Conservation (phyloP, 306 rosid species). For the Cicer pinnatifidum region DNA sequence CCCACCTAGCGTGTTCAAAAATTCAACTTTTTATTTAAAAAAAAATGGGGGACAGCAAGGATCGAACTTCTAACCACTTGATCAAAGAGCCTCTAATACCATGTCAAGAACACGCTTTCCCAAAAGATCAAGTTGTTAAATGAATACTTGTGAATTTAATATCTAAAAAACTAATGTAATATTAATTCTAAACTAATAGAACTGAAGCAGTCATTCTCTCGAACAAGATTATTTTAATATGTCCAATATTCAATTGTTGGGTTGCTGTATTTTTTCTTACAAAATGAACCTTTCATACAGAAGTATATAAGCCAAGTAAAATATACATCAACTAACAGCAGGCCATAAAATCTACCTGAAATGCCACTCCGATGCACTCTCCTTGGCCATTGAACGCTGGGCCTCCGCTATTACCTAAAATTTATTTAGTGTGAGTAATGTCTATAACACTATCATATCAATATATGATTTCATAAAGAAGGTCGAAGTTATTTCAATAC, state of each 20-base stretch:
- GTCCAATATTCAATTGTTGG: conserved; percentile 30
- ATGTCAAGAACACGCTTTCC: background rate
- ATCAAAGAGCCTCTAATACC: background rate
- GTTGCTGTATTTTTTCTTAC: background rate
- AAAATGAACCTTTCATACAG: background rate
- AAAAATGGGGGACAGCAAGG: background rate
- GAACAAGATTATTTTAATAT: conserved; percentile 22
- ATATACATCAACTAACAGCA: conserved; percentile 36
- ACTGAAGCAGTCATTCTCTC: conserved; percentile 21
- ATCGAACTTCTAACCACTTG: conserved; percentile 21
- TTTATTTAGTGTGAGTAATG: conserved; percentile 54
- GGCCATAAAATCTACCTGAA: conserved; percentile 81
- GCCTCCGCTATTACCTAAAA: conserved; percentile 99
- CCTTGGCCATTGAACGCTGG: conserved; percentile 97
- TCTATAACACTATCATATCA: conserved; percentile 44
- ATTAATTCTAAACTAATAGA: conserved; percentile 35
- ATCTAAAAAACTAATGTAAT: conserved; percentile 5
- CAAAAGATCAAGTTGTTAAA: background rate
- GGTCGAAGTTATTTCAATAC: background rate
- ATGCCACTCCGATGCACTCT: conserved; percentile 99
- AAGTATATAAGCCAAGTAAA: conserved; percentile 32
- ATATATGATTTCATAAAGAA: conserved; percentile 22
- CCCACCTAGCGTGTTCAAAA: background rate
- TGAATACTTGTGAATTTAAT: background rate
- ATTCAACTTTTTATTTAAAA: background rate